These are phyloP conservation scores for Phytopythium helicoides DNA, from an alignment of 352 stramenopile species.

Conservation along the genomic window DNA sequence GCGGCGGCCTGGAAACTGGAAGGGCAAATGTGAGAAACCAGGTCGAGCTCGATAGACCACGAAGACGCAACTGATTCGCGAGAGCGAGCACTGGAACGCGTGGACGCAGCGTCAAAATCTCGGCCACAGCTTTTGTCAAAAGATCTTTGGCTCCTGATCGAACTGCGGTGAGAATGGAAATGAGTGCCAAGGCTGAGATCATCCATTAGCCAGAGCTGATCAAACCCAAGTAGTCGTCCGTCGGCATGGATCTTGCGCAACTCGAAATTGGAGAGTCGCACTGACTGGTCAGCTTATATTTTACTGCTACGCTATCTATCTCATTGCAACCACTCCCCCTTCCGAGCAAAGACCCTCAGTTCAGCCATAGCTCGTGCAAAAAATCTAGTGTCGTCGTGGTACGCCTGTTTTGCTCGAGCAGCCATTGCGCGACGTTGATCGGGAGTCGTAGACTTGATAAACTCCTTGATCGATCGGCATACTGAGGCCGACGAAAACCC, in stretches of 20 bases:
- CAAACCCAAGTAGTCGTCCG: slow-evolving; percentile 5
- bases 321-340: not conserved
- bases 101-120: slow-evolving; percentile 4
- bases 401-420: slow-evolving; percentile 29
- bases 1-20: slow-evolving; percentile 1
- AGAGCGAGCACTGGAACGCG: slow-evolving; percentile 2
- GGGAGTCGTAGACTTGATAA: slow-evolving; percentile 23
- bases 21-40: not conserved
- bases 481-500: slow-evolving; percentile 25
- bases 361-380: slow-evolving; percentile 44
- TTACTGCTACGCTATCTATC: not conserved
- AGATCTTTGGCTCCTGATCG: slow-evolving; percentile 5
- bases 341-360: slow-evolving; percentile 25
- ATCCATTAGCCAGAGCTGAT: no score
- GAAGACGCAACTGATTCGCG: slow-evolving; percentile 6
- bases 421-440: slow-evolving; percentile 28
- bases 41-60: not conserved
- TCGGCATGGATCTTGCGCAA: not conserved
- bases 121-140: not conserved
- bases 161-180: not conserved
- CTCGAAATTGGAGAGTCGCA: not conserved
- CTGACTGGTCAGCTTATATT: slow-evolving; percentile 5
- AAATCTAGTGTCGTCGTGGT: slow-evolving; percentile 49
- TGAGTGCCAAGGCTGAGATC: not conserved
- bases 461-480: slow-evolving; percentile 32